phyloP scores from a whole-genome alignment of 2,329 filamentous ascomycete species.

The Xylariaceae sp. region DNA sequence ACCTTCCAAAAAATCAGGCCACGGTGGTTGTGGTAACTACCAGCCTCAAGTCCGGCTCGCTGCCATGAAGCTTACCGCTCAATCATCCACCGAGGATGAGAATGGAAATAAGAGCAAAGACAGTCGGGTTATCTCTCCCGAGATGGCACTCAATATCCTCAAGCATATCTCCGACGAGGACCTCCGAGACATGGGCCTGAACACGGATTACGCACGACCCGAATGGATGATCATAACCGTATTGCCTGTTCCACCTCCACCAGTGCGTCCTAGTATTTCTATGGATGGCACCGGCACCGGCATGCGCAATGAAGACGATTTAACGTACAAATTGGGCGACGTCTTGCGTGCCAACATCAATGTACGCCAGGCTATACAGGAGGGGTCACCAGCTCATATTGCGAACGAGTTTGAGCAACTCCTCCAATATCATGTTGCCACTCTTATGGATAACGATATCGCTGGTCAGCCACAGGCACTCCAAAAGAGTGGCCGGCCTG shows the following conservation, averaged over 20 bases:
- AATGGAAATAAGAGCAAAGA: conserved; percentile 71
- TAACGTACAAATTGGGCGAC: conserved; percentile 98
- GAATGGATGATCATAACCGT: conserved; percentile 99
- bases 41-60: conserved; percentile 86
- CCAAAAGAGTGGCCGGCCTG: conserved; percentile 93
- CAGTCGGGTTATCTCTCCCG: conserved; percentile 76
- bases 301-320: conserved; percentile 93
- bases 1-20: conserved; percentile 52
- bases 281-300: conserved; percentile 93
- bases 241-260: conserved; percentile 89
- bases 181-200: conserved; percentile 82
- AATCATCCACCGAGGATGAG: conserved; percentile 73
- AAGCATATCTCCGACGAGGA: conserved; percentile 78
- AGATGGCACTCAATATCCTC: conserved; percentile 82
- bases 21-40: conserved; percentile 90
- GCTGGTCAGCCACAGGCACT: conserved; percentile 90
- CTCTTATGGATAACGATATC: conserved; percentile 99
- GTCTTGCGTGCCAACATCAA: conserved; percentile 97
- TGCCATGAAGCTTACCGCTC: conserved; percentile 74
- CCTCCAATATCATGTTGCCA: conserved; percentile 96
- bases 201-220: conserved; percentile 88
- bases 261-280: conserved; percentile 93
- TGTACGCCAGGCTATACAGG: conserved; percentile 82
- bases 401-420: conserved; percentile 85
- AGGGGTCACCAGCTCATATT: conserved; percentile 89